Evolutionary conservation across 2,329 filamentous ascomycete genomes (phyloP), one percentile per base, ranked within the genome.

Genomic region (Chlorencoelia australis): DNA sequence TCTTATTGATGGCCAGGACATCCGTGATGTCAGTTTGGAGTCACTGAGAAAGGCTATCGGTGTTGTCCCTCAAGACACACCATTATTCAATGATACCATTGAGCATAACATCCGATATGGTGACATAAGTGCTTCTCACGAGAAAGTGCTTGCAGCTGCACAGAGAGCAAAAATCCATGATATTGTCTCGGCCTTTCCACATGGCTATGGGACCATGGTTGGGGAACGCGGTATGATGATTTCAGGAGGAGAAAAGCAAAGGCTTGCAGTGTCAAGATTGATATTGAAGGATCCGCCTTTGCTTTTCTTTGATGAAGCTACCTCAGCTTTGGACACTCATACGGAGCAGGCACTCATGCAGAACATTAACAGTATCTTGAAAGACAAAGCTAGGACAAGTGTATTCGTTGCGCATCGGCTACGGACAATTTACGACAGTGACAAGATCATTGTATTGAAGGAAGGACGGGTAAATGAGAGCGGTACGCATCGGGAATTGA

Each of bases 141-240:
- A 86, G 20, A 68, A 79, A 39, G 81, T 98, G 6, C 58, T 76
- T 9, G 78, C 78, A 19, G 91, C 86, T 0, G 87, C 91, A 2
- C 76, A 79, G 53, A 73, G 86, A 36, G 89, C 91, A 2, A 77
- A 79, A 39, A 86, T 98, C 40, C 81, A 95, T 59, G 79, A 91
- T 29, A 85, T 82, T 34, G 80, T 94, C 42, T 66, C 73, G 37
- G 67, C 66, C n/a, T 79, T 94, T 57, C 86, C 85, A 1, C 80
- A 88, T n/a, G 85, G 86, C 11, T 94, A 96, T 58, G 63, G 79
- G 15, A 96, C 91, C 14, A 87, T 82, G 60, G 91, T 96, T 17
- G 89, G 89, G 35, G 89, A 95, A 65, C 74, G 89, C 30, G 88
- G 88, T 1, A 79, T 95, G 74, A 95, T 95, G 88, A 94, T 95